phyloP scores from a whole-genome alignment of 148 eudicot species.

The Fallopia convolvulus region DNA sequence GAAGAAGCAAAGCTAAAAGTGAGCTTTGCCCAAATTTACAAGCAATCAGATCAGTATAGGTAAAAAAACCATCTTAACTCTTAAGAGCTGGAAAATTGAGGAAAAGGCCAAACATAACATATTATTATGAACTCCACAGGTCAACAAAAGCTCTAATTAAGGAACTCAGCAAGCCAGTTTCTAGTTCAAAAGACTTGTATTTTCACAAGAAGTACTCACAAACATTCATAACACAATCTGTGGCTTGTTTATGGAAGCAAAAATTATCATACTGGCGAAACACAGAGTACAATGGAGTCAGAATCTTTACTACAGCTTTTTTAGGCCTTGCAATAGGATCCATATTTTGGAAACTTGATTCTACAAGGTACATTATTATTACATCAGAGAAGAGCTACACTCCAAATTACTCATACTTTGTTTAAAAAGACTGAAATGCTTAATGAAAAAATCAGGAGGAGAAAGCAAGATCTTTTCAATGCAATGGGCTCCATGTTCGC shows the following conservation, averaged over 20 bases:
- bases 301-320: constrained; percentile 21
- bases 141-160: constrained; percentile 19
- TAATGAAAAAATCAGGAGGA: constrained; percentile 18
- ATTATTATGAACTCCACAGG: too few relatives aligned
- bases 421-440: background rate
- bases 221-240: constrained; percentile 27
- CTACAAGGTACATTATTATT: background rate
- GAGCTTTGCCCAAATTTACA: constrained; percentile 32
- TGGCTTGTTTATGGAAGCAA: constrained; percentile 58
- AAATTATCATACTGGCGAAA: constrained; percentile 52
- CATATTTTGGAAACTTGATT: constrained; percentile 39
- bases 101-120: too few relatives aligned
- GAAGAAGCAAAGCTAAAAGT: constrained; percentile 29
- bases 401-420: background rate
- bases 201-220: constrained; percentile 39
- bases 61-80: constrained; percentile 15
- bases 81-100: too few relatives aligned
- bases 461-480: constrained; percentile 38
- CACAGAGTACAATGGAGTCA: constrained; percentile 32
- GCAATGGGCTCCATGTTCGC: constrained; percentile 66
- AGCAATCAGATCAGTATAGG: constrained; percentile 27
- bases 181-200: constrained; percentile 24
- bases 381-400: background rate
- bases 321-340: constrained; percentile 30
- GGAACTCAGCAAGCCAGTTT: constrained; percentile 23